Evolutionary conservation across 2,329 filamentous ascomycete genomes (phyloP).

Genomic region (Xylariaceae sp.): DNA sequence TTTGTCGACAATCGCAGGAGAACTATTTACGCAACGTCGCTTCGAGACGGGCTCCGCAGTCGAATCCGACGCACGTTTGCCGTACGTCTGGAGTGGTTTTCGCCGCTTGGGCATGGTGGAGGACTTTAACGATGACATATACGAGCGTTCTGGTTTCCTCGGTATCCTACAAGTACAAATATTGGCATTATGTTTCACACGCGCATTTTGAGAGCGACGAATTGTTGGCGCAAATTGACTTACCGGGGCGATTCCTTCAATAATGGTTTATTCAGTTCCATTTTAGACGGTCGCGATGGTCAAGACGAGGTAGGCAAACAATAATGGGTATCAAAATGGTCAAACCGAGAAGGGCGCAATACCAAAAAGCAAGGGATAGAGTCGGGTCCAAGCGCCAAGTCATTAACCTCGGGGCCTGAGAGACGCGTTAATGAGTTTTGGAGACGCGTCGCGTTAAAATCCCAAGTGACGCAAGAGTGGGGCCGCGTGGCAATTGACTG

Average conservation of each 20-base stretch:
- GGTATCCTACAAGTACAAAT: conserved; percentile 9
- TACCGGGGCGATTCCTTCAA: conserved; percentile 15
- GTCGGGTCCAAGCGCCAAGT: conserved; percentile 6
- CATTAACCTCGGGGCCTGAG: not conserved
- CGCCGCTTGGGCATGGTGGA: conserved; percentile 22
- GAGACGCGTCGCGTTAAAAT: conserved; percentile 20
- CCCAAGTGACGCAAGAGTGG: conserved; percentile 20
- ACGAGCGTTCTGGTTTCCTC: conserved; percentile 21
- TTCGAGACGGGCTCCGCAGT: conserved; percentile 23
- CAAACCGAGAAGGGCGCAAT: not conserved
- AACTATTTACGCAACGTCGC: conserved; percentile 20
- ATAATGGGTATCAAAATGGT: not conserved
- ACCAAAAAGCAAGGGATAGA: not conserved
- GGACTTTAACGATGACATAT: conserved; percentile 16
- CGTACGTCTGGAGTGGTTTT: conserved; percentile 35
- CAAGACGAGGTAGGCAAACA: conserved; percentile 1
- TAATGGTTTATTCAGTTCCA: conserved; percentile 8
- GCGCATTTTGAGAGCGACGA: not conserved
- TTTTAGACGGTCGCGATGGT: conserved; percentile 1
- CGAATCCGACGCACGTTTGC: conserved; percentile 30
- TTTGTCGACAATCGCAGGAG: not conserved
- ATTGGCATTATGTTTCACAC: not conserved
- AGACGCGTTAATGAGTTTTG: conserved; percentile 16
- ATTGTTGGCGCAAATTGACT: not conserved
- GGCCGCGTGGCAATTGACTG: conserved; percentile 6